phyloP scores from a whole-genome alignment of 495 filamentous ascomycete species.

The Penicillium salamii region DNA sequence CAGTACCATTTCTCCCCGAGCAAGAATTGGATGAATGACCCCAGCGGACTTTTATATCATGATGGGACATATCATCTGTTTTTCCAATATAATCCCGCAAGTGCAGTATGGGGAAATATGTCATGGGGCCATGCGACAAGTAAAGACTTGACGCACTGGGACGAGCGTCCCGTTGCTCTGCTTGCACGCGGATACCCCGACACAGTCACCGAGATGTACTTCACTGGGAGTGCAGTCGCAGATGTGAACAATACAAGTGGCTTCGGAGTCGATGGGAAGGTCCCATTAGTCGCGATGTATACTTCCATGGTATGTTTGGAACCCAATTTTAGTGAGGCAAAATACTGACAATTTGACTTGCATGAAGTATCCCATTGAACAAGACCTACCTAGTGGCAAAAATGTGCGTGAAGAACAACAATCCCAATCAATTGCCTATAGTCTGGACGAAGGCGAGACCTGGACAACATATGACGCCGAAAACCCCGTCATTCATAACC shows the following conservation, averaged over 20 bases:
- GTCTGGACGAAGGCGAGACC: slow-evolving; percentile 50
- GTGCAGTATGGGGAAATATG: slow-evolving; percentile 33
- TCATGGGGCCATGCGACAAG: slow-evolving; percentile 45
- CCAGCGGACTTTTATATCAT: slow-evolving; percentile 51
- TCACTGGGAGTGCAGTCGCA: slow-evolving; percentile 50
- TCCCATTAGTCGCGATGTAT: slow-evolving; percentile 56
- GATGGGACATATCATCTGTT: slow-evolving; percentile 38
- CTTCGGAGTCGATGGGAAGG: slow-evolving; percentile 48
- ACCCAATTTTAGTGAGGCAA: too few species aligned
- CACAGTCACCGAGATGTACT: slow-evolving; percentile 48
- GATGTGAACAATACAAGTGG: slow-evolving; percentile 57
- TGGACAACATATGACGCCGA: slow-evolving; percentile 46
- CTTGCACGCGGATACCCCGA: slow-evolving; percentile 39
- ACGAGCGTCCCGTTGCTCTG: slow-evolving; percentile 34
- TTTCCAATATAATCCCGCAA: slow-evolving; percentile 41
- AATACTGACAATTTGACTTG: slow-evolving; percentile 1
- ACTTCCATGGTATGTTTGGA: slow-evolving; percentile 37
- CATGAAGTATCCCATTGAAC: slow-evolving; percentile 12
- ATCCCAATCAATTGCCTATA: slow-evolving; percentile 57
- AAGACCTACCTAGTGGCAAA: slow-evolving; percentile 25
- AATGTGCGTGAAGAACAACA: slow-evolving; percentile 35
- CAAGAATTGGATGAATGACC: slow-evolving; percentile 57
- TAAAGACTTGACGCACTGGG: slow-evolving; percentile 39
- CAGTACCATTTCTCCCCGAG: slow-evolving; percentile 52
- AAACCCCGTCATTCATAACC: slow-evolving; percentile 52